These are phyloP conservation scores for Podaxis carcinomalis DNA, from an alignment of 768 basidiomycete species.

Conservation along the genomic window DNA sequence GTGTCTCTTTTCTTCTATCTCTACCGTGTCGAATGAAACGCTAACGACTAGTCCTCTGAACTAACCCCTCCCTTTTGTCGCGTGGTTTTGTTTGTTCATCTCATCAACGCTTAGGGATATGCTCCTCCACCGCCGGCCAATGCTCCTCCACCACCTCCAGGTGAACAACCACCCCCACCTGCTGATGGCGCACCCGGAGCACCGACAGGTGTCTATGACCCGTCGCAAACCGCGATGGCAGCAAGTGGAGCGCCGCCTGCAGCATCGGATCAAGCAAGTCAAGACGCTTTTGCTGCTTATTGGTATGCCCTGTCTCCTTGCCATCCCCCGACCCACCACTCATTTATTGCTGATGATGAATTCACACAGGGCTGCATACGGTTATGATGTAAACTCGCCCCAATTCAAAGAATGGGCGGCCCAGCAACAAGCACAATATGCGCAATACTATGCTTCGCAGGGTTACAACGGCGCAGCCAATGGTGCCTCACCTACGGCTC, in stretches of 20 bases:
- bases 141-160: constrained; percentile 45
- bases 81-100: not conserved
- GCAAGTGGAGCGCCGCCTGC: constrained; percentile 6
- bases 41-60: not conserved
- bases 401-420: constrained; percentile 75
- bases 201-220: constrained; percentile 46
- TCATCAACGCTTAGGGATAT: constrained; percentile 39
- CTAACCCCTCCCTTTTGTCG: not conserved
- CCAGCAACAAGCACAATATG: constrained; percentile 59
- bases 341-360: not conserved
- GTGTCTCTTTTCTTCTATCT: not conserved
- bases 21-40: not conserved
- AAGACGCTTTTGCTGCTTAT: constrained; percentile 46
- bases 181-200: constrained; percentile 32
- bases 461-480: constrained; percentile 1
- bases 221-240: constrained; percentile 12
- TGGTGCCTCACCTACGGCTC: not conserved
- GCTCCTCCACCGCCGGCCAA: constrained; percentile 39
- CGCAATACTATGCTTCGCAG: constrained; percentile 56
- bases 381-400: constrained; percentile 72
- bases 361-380: constrained; percentile 60
- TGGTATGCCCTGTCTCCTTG: constrained; percentile 32
- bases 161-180: constrained; percentile 36
- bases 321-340: not conserved
- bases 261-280: constrained; percentile 7